Conservation (phyloP, 176 grass and related monocot species). For the Eragrostis curvula region DNA sequence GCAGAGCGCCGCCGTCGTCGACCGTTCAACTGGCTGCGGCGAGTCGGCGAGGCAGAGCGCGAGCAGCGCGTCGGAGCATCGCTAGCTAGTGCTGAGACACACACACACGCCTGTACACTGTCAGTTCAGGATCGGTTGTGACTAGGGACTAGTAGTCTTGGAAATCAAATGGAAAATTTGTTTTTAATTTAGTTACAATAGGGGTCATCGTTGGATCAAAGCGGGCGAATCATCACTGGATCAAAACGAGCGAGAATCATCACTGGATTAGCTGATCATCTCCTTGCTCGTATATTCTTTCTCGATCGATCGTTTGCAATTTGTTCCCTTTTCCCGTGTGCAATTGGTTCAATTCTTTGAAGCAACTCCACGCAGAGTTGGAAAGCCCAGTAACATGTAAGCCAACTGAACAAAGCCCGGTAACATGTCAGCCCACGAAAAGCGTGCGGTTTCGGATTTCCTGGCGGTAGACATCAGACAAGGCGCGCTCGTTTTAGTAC, state of each 20-base stretch:
- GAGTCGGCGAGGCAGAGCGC: slow-evolving; percentile 18
- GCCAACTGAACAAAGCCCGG: neutral
- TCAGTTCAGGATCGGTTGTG: neutral
- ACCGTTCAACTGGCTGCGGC: neutral
- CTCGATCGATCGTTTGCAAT: neutral
- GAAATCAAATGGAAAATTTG: neutral
- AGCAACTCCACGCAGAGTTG: too few species aligned
- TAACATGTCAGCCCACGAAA: neutral
- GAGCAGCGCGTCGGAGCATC: slow-evolving; percentile 23
- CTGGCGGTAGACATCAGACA: too few species aligned
- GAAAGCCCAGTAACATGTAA: neutral
- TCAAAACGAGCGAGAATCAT: too few species aligned
- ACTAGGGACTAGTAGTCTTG: neutral
- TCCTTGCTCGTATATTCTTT: slow-evolving; percentile 1
- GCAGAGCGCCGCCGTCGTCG: neutral
- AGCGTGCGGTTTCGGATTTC: neutral
- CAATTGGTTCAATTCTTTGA: too few species aligned
- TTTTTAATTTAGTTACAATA: neutral
- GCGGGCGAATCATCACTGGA: neutral
- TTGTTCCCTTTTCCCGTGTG: too few species aligned
- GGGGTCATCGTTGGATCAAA: neutral
- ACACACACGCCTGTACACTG: neutral
- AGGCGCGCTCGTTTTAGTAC: neutral
- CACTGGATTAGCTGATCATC: neutral
- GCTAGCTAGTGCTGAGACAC: neutral